phyloP scores from a whole-genome alignment of 495 filamentous ascomycete species.

The Pseudoneurospora amorphoporcata region DNA sequence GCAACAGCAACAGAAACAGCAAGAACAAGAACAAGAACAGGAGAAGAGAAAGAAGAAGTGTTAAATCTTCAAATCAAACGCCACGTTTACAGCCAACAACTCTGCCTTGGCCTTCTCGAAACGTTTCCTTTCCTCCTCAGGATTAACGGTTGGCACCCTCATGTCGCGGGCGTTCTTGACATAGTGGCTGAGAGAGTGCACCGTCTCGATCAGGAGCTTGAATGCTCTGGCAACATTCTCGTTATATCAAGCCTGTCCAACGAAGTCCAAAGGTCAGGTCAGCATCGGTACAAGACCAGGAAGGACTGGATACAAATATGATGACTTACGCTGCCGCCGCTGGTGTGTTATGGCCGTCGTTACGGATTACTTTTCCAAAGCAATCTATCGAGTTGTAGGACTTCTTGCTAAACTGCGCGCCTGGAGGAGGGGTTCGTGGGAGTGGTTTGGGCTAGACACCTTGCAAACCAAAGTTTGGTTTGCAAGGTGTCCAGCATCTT shows the following conservation, averaged over 20 bases:
- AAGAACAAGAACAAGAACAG: no score
- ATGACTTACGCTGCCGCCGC: neutral
- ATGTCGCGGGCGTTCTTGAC: constrained; percentile 23
- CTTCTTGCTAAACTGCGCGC: constrained; percentile 24
- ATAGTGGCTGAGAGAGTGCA: constrained; percentile 26
- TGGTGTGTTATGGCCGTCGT: neutral
- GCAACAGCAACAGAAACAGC: no score
- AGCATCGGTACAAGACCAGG: neutral
- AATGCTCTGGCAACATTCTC: neutral
- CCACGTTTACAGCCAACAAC: constrained; percentile 19
- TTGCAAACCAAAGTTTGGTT: no score
- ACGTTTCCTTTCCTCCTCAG: constrained; percentile 16
- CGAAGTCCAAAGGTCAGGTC: neutral
- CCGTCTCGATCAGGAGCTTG: neutral
- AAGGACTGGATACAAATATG: neutral
- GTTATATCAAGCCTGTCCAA: neutral
- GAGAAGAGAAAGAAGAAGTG: neutral
- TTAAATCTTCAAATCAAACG: neutral
- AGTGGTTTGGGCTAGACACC: neutral
- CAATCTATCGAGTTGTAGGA: constrained; percentile 96
- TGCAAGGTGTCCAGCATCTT: no score
- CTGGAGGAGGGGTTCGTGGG: neutral
- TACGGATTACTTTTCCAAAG: no score
- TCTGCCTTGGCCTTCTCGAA: constrained; percentile 31
- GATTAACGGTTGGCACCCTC: neutral